Percentiles rank a stretch among this genome's conserved stretches.
Conservation (phyloP, 305 asterid genomes). For the Plantago lanceolata region DNA sequence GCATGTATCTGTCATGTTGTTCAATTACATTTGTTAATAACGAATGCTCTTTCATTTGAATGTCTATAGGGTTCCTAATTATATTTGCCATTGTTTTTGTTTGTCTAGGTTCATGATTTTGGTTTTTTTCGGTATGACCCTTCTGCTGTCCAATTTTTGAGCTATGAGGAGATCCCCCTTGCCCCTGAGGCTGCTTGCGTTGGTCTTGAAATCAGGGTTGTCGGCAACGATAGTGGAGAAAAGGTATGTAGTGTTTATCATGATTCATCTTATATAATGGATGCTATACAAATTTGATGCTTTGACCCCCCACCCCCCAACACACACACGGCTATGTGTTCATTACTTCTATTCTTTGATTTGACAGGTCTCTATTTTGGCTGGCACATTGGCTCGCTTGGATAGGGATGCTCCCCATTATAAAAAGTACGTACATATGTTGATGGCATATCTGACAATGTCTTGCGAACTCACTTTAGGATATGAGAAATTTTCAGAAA, state of each 20-base stretch:
- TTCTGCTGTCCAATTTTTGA: conserved; percentile 79
- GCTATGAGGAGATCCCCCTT: conserved; percentile 93
- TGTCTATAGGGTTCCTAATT: not conserved
- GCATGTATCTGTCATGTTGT: conserved; percentile 14
- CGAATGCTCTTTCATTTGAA: conserved; percentile 14
- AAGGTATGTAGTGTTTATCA: conserved; percentile 52
- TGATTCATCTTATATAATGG: not conserved
- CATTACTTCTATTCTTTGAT: conserved; percentile 25
- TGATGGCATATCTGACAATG: conserved; percentile 16
- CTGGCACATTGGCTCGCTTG: conserved; percentile 97
- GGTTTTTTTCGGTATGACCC: conserved; percentile 95
- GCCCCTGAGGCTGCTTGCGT: conserved; percentile 97
- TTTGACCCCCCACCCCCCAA: no score
- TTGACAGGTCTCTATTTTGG: conserved; percentile 89
- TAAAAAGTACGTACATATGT: conserved; percentile 58
- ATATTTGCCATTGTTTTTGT: conserved; percentile 22
- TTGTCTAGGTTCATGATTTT: conserved; percentile 82
- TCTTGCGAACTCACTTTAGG: conserved; percentile 18
- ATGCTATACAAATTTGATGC: conserved; percentile 11
- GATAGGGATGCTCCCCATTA: conserved; percentile 98
- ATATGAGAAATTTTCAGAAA: conserved; percentile 16
- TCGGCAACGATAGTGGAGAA: conserved; percentile 99
- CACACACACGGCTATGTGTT: conserved; percentile 7
- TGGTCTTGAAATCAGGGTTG: conserved; percentile 97
- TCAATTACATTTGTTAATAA: conserved; percentile 18